These are phyloP conservation scores for Metarhizium humberi DNA, from an alignment of 2,329 filamentous ascomycete species.

Conservation along the genomic window DNA sequence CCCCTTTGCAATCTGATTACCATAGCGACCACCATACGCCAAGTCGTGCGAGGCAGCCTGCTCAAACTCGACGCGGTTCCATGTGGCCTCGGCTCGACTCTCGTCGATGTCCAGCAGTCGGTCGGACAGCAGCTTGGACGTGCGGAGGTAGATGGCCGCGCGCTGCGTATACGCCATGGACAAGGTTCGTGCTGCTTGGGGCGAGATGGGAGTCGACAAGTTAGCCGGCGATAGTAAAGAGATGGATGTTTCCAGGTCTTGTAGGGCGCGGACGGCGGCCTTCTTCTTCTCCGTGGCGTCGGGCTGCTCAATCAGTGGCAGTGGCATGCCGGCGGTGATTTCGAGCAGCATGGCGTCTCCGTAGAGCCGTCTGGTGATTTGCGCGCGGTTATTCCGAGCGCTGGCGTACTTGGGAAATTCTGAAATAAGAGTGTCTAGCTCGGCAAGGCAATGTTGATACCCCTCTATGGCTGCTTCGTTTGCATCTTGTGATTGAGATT, in stretches of 20 bases:
- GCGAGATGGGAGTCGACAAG: conserved; percentile 45
- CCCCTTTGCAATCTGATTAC: conserved; percentile 55
- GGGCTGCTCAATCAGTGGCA: conserved; percentile 31
- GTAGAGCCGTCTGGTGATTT: conserved; percentile 52
- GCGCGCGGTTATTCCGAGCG: conserved; percentile 65
- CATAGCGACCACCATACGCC: conserved; percentile 53
- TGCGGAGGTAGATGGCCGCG: conserved; percentile 53
- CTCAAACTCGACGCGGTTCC: conserved; percentile 49
- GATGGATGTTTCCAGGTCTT: conserved; percentile 51
- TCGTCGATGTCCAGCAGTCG: conserved; percentile 29
- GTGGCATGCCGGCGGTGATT: conserved; percentile 25
- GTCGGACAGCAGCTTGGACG: conserved; percentile 37
- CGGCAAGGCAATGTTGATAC: conserved; percentile 37
- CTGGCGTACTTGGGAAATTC: conserved; percentile 59
- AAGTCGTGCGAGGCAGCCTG: conserved; percentile 54
- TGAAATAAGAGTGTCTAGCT: conserved; percentile 46
- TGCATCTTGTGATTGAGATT: conserved; percentile 25
- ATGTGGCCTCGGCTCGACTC: conserved; percentile 34
- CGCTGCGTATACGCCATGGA: conserved; percentile 65
- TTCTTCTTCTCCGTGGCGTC: conserved; percentile 26
- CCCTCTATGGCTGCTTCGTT: conserved; percentile 28
- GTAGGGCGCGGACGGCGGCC: conserved; percentile 32
- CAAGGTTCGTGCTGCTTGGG: conserved; percentile 55
- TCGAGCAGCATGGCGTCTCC: conserved; percentile 49
- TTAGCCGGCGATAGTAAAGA: conserved; percentile 45